Percentiles rank a stretch among this genome's conserved stretches.
Evolutionary conservation across 257 asterid species (phyloP).

Genomic region (Eustoma russellianum): DNA sequence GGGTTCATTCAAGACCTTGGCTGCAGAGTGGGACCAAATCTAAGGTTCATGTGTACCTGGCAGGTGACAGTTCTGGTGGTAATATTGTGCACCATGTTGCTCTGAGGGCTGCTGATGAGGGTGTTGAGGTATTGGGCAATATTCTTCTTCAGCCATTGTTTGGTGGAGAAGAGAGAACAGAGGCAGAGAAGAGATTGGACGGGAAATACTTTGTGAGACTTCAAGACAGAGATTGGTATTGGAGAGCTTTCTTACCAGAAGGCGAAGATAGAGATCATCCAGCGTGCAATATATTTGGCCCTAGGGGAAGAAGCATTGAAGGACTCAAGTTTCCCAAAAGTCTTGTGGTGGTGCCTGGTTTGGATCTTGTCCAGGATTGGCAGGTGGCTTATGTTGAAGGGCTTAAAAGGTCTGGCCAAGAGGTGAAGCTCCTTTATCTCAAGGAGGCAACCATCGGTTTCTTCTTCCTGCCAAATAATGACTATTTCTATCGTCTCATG

Average conservation of each 20-base stretch:
- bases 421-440: constrained; percentile 48
- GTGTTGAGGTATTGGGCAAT: constrained; percentile 48
- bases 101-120: constrained; percentile 48
- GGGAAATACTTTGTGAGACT: constrained; percentile 66
- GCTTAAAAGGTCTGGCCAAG: constrained; percentile 32
- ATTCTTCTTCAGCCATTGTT: constrained; percentile 69
- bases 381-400: constrained; percentile 65
- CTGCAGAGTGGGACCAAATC: constrained; percentile 43
- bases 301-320: constrained; percentile 32
- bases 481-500: constrained; percentile 57
- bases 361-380: constrained; percentile 83
- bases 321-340: constrained; percentile 47
- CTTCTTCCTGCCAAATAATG: constrained; percentile 80
- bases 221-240: constrained; percentile 81
- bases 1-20: constrained; percentile 66
- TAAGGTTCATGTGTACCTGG: constrained; percentile 46
- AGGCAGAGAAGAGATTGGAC: constrained; percentile 52
- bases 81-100: constrained; percentile 83
- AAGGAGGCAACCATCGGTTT: constrained; percentile 78
- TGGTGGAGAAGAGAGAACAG: constrained; percentile 66
- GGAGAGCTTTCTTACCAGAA: constrained; percentile 74
- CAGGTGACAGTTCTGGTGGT: constrained; percentile 87
- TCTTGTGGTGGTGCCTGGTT: constrained; percentile 72
- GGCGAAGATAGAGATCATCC: constrained; percentile 85
- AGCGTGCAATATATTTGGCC: constrained; percentile 74